phyloP scores from a whole-genome alignment of 2,329 filamentous ascomycete genomes.

The Fusarium hostae region DNA sequence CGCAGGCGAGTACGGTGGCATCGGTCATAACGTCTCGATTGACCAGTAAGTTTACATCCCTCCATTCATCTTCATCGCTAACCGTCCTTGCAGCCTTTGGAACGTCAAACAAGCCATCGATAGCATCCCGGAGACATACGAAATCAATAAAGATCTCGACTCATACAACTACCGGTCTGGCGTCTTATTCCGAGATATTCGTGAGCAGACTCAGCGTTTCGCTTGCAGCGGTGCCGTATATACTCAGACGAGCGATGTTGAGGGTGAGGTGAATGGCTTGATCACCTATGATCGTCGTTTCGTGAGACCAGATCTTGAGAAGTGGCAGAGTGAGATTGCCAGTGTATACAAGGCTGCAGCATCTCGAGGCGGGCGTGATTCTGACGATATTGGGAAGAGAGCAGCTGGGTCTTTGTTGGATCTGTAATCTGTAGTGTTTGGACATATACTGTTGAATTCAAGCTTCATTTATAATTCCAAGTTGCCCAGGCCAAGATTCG shows the following conservation, averaged over 20 bases:
- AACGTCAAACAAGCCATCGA: slow-evolving; percentile 68
- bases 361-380: slow-evolving; percentile 31
- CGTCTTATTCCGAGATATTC: slow-evolving; percentile 68
- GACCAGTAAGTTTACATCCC: slow-evolving; percentile 47
- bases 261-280: slow-evolving; percentile 79
- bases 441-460: no score
- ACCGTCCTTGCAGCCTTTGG: slow-evolving; percentile 64
- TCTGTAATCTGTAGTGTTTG: background rate
- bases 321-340: slow-evolving; percentile 71
- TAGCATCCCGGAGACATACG: slow-evolving; percentile 74
- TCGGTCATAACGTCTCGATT: slow-evolving; percentile 72
- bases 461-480: rapidly evolving
- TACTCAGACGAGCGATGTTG: slow-evolving; percentile 80
- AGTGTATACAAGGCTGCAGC: slow-evolving; percentile 67
- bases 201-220: slow-evolving; percentile 68
- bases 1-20: slow-evolving; percentile 77
- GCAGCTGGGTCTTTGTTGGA: slow-evolving; percentile 4
- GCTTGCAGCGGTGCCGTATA: slow-evolving; percentile 75
- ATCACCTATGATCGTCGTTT: slow-evolving; percentile 75
- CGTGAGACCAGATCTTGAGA: slow-evolving; percentile 63
- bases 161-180: slow-evolving; percentile 75
- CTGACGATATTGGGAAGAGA: background rate
- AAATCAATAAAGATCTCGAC: slow-evolving; percentile 67
- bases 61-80: rapidly evolving
- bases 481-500: background rate